Conservation (phyloP, 2,329 filamentous ascomycete species). For the Xylariaceae sp. region DNA sequence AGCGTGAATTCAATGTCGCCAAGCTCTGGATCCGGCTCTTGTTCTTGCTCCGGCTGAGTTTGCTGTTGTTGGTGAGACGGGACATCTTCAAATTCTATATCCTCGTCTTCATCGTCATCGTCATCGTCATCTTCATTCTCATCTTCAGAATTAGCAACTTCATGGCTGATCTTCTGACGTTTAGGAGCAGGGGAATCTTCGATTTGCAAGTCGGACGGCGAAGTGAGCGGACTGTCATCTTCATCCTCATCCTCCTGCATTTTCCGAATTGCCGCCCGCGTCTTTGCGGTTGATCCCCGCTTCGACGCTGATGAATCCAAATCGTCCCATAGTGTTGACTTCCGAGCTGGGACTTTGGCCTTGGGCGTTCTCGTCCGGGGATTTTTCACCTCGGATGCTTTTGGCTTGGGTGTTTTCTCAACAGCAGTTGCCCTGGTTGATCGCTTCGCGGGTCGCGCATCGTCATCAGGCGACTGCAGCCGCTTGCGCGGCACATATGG, state of each 20-base stretch:
- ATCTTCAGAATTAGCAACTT: constrained; percentile 32
- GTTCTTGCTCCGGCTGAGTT: constrained; percentile 43
- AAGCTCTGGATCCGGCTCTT: constrained; percentile 49
- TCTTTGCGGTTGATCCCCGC: constrained; percentile 40
- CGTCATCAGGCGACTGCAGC: constrained; percentile 35
- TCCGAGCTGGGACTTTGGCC: constrained; percentile 38
- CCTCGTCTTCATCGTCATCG: constrained; percentile 41
- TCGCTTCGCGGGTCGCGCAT: constrained; percentile 29
- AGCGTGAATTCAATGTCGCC: constrained; percentile 73
- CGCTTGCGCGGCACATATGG: constrained; percentile 64
- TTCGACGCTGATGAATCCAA: constrained; percentile 46
- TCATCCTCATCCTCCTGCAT: constrained; percentile 43
- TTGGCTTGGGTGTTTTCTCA: constrained; percentile 23
- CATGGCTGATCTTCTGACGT: constrained; percentile 35
- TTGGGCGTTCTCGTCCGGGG: constrained; percentile 21
- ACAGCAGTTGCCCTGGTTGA: constrained; percentile 27
- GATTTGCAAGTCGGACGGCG: constrained; percentile 54
- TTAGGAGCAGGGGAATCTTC: constrained; percentile 43
- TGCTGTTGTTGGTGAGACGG: constrained; percentile 34
- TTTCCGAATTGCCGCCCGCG: constrained; percentile 39
- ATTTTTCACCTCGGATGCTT: not conserved
- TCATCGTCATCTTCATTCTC: constrained; percentile 16
- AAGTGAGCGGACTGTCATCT: constrained; percentile 43
- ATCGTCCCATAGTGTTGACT: constrained; percentile 56
- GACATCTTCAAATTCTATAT: constrained; percentile 60